Conservation (phyloP, 2,329 filamentous ascomycete genomes). For the Pezicula neosporulosa region DNA sequence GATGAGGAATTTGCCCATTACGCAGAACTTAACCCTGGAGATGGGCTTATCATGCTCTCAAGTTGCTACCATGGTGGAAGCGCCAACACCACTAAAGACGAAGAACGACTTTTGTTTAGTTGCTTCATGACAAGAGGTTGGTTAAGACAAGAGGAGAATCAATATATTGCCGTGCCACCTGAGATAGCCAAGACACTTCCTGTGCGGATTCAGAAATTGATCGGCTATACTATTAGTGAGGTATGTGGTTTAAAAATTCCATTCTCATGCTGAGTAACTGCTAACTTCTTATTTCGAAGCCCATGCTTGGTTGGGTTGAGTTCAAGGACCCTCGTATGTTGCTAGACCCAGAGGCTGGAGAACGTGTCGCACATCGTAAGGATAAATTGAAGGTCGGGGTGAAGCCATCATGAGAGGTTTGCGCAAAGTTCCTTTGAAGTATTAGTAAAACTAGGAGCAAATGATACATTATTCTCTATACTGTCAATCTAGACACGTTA, state of each 20-base stretch:
- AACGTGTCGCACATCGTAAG: background rate
- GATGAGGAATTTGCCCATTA: background rate
- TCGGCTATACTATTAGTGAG: background rate
- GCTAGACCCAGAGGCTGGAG: background rate
- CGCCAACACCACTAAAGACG: conserved; percentile 27
- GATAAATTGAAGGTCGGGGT: too few relatives aligned
- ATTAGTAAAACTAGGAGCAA: too few relatives aligned
- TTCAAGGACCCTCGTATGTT: background rate
- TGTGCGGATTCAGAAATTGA: background rate
- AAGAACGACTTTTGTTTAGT: conserved; percentile 29
- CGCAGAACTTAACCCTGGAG: conserved; percentile 10
- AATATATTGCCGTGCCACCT: conserved; percentile 7
- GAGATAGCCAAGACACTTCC: background rate
- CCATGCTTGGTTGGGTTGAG: background rate
- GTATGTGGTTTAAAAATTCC: background rate
- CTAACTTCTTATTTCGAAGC: background rate
- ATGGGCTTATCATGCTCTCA: conserved; percentile 12
- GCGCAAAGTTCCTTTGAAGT: too few relatives aligned
- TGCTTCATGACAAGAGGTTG: conserved; percentile 31
- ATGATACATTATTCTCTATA: too few relatives aligned
- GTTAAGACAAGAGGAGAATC: conserved; percentile 35
- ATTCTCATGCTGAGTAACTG: background rate
- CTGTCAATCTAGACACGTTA: too few relatives aligned
- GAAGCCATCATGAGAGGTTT: too few relatives aligned
- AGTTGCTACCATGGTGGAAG: conserved; percentile 12